Conservation (phyloP, 2,329 filamentous ascomycete genomes). For the Colletotrichum lini region DNA sequence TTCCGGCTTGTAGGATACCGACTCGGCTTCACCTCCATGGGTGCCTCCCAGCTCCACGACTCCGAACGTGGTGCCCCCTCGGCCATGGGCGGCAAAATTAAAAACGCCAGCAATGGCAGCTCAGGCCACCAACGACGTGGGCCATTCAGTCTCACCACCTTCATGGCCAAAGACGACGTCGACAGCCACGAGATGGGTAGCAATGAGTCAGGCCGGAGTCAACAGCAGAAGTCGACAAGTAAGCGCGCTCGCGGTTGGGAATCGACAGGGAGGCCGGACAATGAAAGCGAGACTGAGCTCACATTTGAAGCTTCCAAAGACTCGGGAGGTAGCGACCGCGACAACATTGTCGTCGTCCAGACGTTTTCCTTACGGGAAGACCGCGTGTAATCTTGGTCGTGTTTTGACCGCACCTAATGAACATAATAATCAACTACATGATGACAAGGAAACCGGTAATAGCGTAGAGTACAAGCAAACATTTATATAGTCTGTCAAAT, state of each 20-base stretch:
- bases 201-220: constrained; percentile 20
- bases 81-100: constrained; percentile 31
- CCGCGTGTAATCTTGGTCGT: neutral
- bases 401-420: neutral
- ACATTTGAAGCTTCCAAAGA: constrained; percentile 38
- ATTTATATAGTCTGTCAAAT: too few relatives aligned
- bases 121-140: constrained; percentile 34
- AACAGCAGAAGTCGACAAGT: constrained; percentile 13
- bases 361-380: constrained; percentile 37
- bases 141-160: constrained; percentile 49
- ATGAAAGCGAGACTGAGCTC: constrained; percentile 42
- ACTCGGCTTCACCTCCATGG: constrained; percentile 48
- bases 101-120: constrained; percentile 27
- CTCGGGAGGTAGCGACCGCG: constrained; percentile 23
- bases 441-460: neutral
- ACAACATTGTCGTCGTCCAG: constrained; percentile 36
- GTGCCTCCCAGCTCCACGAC: constrained; percentile 27
- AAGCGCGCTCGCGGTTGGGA: constrained; percentile 38
- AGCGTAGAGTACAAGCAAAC: neutral
- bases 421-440: neutral
- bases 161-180: constrained; percentile 46
- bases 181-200: constrained; percentile 29
- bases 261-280: constrained; percentile 34
- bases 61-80: constrained; percentile 29
- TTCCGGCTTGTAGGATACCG: constrained; percentile 52